A percentile compares a stretch with the other conserved stretches of the same genome.
Evolutionary conservation across 176 grass and related monocot species (phyloP).

Genomic region (Triticum turgidum): DNA sequence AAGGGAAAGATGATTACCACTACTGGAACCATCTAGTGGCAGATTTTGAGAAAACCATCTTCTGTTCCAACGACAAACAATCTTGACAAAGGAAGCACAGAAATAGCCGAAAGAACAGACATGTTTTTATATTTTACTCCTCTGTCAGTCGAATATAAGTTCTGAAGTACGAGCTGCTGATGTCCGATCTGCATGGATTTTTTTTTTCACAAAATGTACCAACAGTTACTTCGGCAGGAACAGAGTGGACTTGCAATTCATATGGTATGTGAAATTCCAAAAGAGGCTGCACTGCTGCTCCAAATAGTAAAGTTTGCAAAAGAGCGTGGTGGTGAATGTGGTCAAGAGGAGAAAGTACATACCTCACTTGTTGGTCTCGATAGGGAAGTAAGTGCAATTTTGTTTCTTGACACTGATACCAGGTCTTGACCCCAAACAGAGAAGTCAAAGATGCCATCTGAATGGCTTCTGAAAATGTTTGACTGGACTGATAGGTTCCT

Average conservation of each 20-base stretch:
- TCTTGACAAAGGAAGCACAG: constrained; percentile 84
- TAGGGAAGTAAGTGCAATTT: constrained; percentile 77
- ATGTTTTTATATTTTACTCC: constrained; percentile 79
- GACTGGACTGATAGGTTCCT: constrained; percentile 70
- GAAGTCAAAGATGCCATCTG: constrained; percentile 81
- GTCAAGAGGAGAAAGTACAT: constrained; percentile 22
- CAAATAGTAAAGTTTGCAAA: constrained; percentile 16
- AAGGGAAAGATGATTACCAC: constrained; percentile 21
- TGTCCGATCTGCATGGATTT: constrained; percentile 32
- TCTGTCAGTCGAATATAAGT: constrained; percentile 65
- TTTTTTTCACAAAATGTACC: constrained; percentile 4
- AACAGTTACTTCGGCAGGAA: not conserved
- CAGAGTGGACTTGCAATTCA: not conserved
- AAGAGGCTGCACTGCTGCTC: not conserved
- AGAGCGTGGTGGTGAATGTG: not conserved
- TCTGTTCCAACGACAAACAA: constrained; percentile 94
- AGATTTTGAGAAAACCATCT: constrained; percentile 91
- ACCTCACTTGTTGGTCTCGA: constrained; percentile 64
- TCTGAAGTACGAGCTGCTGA: constrained; percentile 69
- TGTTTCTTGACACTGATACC: constrained; percentile 84
- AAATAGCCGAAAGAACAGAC: constrained; percentile 74
- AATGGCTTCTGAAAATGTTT: constrained; percentile 70
- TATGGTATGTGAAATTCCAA: not conserved
- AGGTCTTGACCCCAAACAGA: constrained; percentile 76
- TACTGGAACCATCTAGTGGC: constrained; percentile 56